Evolutionary conservation across 2,329 filamentous ascomycete genomes (phyloP).

Genomic region (Colletotrichum musicola): DNA sequence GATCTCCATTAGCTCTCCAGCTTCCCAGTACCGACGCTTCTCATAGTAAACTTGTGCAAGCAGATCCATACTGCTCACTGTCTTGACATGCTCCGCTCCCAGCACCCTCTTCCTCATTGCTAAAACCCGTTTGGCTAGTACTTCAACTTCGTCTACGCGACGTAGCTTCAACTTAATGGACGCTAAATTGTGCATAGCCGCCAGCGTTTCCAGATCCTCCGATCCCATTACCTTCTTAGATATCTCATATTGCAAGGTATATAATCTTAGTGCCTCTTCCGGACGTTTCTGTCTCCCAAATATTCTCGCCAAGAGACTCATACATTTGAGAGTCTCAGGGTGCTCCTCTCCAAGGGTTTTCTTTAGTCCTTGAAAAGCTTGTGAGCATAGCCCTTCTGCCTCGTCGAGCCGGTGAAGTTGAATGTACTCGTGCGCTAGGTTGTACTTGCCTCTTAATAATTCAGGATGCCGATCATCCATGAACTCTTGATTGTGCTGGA

Average conservation of each 20-base stretch:
- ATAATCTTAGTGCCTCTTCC: background rate
- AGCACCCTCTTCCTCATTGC: background rate
- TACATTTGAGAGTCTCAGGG: fast-evolving
- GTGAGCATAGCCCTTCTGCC: background rate
- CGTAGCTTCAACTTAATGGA: background rate
- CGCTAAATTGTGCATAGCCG: background rate
- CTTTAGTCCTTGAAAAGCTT: background rate
- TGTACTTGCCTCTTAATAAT: too few relatives aligned
- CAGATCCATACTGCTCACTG: background rate
- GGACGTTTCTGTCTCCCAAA: background rate
- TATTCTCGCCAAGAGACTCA: background rate
- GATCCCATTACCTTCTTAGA: background rate
- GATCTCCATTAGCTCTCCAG: background rate
- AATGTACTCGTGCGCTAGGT: too few relatives aligned
- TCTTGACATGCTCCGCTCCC: background rate
- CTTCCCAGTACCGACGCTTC: background rate
- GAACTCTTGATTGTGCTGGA: too few relatives aligned
- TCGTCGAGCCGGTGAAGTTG: background rate
- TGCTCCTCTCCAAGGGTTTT: background rate
- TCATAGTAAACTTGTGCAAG: background rate
- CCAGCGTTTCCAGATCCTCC: background rate
- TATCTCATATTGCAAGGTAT: background rate
- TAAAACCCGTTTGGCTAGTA: background rate
- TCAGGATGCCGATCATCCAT: too few relatives aligned
- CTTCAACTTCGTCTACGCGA: background rate